These are phyloP conservation scores for Hypoxylon crocopeplum DNA, from an alignment of 495 filamentous ascomycete genomes.

Conservation along the genomic window DNA sequence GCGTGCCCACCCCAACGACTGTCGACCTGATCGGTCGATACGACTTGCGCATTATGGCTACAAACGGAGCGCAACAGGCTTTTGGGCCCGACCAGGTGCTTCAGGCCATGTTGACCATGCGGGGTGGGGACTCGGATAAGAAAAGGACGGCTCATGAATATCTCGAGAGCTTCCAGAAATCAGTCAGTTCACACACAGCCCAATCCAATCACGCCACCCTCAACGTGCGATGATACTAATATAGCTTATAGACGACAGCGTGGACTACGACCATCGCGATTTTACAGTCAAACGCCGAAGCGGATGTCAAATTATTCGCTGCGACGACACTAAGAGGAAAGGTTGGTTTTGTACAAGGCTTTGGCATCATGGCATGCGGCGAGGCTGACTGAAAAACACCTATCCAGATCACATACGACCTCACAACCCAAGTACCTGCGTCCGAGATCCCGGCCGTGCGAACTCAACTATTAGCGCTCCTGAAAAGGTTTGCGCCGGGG, in stretches of 20 bases:
- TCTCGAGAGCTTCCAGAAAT: conserved; percentile 97
- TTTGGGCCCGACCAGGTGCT: conserved; percentile 79
- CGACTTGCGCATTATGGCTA: conserved; percentile 64
- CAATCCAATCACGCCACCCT: background rate
- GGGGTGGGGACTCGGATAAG: conserved; percentile 78
- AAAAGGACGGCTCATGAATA: conserved; percentile 91
- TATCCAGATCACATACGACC: conserved; percentile 57
- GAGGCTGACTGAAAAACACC: conserved; percentile 31
- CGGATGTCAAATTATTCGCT: conserved; percentile 91
- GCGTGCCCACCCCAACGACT: conserved; percentile 42
- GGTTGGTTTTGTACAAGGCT: conserved; percentile 57
- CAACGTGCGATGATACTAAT: conserved; percentile 18
- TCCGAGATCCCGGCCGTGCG: conserved; percentile 76
- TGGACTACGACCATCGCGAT: conserved; percentile 89
- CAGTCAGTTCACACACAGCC: conserved; percentile 64
- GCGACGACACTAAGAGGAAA: conserved; percentile 98
- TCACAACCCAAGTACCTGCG: conserved; percentile 73
- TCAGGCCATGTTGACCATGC: conserved; percentile 88
- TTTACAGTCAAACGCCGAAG: conserved; percentile 75
- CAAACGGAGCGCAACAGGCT: conserved; percentile 68
- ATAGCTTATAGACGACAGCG: conserved; percentile 68
- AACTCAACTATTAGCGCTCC: conserved; percentile 78
- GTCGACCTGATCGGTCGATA: conserved; percentile 27
- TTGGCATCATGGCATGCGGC: background rate
- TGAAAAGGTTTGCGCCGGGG: conserved; percentile 78